Evolutionary conservation across 2,329 filamentous ascomycete genomes (phyloP).

Genomic region (Lomentospora prolificans): DNA sequence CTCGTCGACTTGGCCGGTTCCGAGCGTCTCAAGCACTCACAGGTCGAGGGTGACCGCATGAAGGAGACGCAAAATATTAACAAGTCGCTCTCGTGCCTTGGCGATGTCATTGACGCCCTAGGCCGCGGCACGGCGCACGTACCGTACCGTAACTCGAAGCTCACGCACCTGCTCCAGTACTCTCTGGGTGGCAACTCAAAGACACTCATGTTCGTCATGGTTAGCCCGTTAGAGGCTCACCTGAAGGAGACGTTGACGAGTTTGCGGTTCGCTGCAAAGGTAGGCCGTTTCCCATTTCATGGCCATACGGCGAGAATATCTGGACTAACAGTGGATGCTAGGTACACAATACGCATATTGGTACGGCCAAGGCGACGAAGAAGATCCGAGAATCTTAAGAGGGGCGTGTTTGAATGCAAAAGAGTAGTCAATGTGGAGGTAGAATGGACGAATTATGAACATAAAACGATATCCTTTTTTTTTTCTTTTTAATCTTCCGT

Average conservation of each 20-base stretch:
- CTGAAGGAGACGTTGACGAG: constrained; percentile 88
- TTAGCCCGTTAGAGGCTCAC: constrained; percentile 83
- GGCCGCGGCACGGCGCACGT: constrained; percentile 76
- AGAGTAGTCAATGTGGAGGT: neutral
- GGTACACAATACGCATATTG: constrained; percentile 86
- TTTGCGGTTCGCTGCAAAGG: constrained; percentile 92
- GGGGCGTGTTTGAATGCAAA: neutral
- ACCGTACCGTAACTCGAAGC: constrained; percentile 92
- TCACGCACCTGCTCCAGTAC: constrained; percentile 91
- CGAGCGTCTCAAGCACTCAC: constrained; percentile 79
- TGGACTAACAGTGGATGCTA: too few relatives aligned
- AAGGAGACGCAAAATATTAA: constrained; percentile 98
- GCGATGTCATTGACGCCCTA: constrained; percentile 91
- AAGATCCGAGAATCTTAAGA: constrained; percentile 35
- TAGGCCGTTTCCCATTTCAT: constrained; percentile 22
- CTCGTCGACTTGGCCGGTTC: constrained; percentile 92
- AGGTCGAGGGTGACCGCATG: constrained; percentile 75
- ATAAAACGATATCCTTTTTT: constrained; percentile 1
- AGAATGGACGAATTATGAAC: neutral
- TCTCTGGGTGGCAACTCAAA: constrained; percentile 92
- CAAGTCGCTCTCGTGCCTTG: constrained; percentile 80
- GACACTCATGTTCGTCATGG: constrained; percentile 99
- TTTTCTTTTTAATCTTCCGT: neutral
- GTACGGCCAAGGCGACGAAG: constrained; percentile 69
- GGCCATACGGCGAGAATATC: too few relatives aligned